Evolutionary conservation across 2,329 filamentous ascomycete species (phyloP), one percentile per base, ranked within the genome.

Genomic region (Diaporthe longicolla): DNA sequence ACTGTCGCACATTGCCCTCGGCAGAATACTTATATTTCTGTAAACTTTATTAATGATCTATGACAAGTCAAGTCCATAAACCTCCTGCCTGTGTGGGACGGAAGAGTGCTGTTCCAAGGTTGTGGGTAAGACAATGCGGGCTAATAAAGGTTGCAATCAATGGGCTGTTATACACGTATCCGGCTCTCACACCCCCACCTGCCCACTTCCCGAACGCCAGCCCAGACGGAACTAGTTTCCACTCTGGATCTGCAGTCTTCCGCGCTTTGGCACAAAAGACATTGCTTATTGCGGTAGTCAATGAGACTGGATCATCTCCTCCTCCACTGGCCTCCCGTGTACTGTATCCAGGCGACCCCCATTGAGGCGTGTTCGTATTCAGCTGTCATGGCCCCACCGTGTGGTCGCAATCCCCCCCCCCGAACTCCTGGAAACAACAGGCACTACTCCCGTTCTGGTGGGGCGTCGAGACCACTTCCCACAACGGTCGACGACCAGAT

Each of bases 201-300:
- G 63, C 63, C 63, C 63, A 66, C 63, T 52, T 66, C 45, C 63
- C 63, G 63, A 10, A 52, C 10, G 29, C n/a, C 29, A 37, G 29
- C 63, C 63, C 9, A 66, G 32, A 32, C 63, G 45, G 45, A 35
- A 26, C 48, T 66, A 66, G 63, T 37, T 19, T 26, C 29, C 43
- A 37, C 29, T 37, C 8, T n/a, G 26, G 43, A 50, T 29, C 37
- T 63, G 58, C 37, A 24, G 35, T 40, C 35, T 40, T 61, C 35
- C 57, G 21, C 57, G 35, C n/a, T 17, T 13, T 17, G 40, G 24
- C 45, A 10, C 19, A 15, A 37, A 15, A 37, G 19, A 52, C 43
- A 17, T 50, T 40, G 29, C 61, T 29, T 35, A 4, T 29, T 24
- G 61, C 26, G 40, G 21, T 43, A n/a, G 58, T 61, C 58, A 26